Conservation (phyloP, 2,329 filamentous ascomycete genomes). For the Nannizziopsis arthrosporioides region DNA sequence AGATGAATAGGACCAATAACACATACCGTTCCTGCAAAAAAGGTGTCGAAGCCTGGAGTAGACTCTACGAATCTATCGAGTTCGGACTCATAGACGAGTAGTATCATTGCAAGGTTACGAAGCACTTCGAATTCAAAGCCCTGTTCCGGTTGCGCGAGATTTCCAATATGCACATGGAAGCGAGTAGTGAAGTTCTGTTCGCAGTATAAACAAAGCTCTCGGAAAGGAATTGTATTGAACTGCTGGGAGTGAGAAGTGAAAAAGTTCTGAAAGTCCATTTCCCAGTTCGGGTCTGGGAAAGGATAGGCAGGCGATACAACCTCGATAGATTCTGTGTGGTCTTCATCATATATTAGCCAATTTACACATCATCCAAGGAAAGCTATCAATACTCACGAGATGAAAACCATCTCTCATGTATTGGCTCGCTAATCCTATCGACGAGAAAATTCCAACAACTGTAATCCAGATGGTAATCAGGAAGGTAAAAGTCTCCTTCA, state of each 20-base stretch:
- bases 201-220: constrained; percentile 10
- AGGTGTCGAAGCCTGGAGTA: constrained; percentile 1
- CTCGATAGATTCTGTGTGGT: constrained; percentile 14
- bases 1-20: not conserved
- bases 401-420: constrained; percentile 12
- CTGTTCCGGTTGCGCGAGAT: constrained; percentile 6
- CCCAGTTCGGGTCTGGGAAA: constrained; percentile 8
- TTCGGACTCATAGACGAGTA: constrained; percentile 15
- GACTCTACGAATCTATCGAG: constrained; percentile 13
- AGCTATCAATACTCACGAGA: constrained; percentile 11
- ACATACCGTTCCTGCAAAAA: constrained; percentile 8
- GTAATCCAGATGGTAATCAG: constrained; percentile 5
- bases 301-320: constrained; percentile 15
- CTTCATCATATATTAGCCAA: constrained; percentile 7
- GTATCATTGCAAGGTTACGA: constrained; percentile 17
- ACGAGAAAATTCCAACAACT: constrained; percentile 12
- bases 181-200: constrained; percentile 14
- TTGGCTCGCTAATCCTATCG: constrained; percentile 7
- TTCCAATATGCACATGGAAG: constrained; percentile 16
- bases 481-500: constrained; percentile 3
- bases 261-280: constrained; percentile 14
- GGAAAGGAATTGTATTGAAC: constrained; percentile 10
- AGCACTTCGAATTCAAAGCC: constrained; percentile 14
- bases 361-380: not conserved
- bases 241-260: constrained; percentile 11